phyloP scores from a whole-genome alignment of 768 basidiomycete species.

The Tricholoma flavovirens region DNA sequence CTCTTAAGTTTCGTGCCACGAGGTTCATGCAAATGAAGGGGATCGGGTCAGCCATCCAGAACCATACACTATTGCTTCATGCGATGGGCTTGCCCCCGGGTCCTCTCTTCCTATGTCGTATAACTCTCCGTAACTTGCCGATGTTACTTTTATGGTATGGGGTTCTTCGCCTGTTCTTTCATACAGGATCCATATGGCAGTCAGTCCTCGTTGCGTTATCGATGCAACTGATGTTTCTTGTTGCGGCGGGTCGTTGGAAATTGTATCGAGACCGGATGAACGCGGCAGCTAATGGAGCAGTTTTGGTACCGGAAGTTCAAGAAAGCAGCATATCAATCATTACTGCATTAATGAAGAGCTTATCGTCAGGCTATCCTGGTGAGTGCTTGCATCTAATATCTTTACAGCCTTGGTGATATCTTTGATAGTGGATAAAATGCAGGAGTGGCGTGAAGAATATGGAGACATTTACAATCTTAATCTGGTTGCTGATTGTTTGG shows the following conservation, averaged over 20 bases:
- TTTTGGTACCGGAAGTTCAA: slow-evolving; percentile 25
- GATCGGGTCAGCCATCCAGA: too few species aligned
- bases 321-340: slow-evolving; percentile 20
- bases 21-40: too few species aligned
- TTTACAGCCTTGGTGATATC: not conserved
- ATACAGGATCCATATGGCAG: not conserved
- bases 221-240: not conserved
- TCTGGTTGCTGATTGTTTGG: slow-evolving; percentile 27
- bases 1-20: too few species aligned
- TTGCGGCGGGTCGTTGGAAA: not conserved
- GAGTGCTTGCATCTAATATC: slow-evolving; percentile 2
- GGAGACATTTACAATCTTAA: slow-evolving; percentile 22
- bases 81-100: not conserved
- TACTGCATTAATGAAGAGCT: slow-evolving; percentile 15
- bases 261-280: not conserved
- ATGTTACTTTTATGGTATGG: not conserved
- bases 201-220: not conserved
- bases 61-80: not conserved
- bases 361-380: slow-evolving; percentile 31
- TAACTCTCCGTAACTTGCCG: not conserved
- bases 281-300: slow-evolving; percentile 28
- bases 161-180: not conserved
- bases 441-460: slow-evolving; percentile 17
- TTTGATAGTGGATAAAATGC: slow-evolving; percentile 24
- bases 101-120: not conserved